These are phyloP conservation scores for Cardiosporidium cionae DNA, from an alignment of 169 alveolate species.

Conservation along the genomic window DNA sequence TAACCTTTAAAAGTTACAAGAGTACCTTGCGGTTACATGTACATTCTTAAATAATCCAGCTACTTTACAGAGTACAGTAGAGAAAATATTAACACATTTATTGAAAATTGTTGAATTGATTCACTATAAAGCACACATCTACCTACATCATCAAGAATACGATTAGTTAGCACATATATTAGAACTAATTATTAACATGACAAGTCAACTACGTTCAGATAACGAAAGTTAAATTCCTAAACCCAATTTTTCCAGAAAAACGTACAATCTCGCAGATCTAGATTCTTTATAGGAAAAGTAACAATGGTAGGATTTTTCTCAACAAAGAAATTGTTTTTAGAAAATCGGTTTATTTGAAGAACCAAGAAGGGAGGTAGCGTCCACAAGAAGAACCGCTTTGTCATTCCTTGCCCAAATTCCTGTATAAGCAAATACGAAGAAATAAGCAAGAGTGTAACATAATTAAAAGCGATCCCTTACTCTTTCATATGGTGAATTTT, in stretches of 20 bases:
- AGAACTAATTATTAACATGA: not conserved
- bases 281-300: constrained; percentile 87
- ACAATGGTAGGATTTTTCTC: constrained; percentile 99
- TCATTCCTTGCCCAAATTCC: constrained; percentile 11
- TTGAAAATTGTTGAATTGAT: too few relatives aligned
- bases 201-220: not conserved
- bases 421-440: not conserved
- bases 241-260: not conserved
- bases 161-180: constrained; percentile 1
- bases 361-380: constrained; percentile 43
- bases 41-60: too few relatives aligned
- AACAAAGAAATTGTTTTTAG: constrained; percentile 84
- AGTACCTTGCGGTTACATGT: too few relatives aligned
- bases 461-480: too few relatives aligned
- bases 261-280: constrained; percentile 71
- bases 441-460: not conserved
- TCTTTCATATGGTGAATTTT: not conserved
- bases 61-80: too few relatives aligned
- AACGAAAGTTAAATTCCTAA: not conserved
- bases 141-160: not conserved
- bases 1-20: not conserved
- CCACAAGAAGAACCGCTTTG: constrained; percentile 10
- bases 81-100: too few relatives aligned
- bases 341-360: constrained; percentile 85
- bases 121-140: too few relatives aligned